A percentile compares a stretch with the other conserved stretches of the same genome.
These are phyloP conservation scores for Cyathus striatus DNA, from an alignment of 768 basidiomycete genomes.

Conservation along the genomic window DNA sequence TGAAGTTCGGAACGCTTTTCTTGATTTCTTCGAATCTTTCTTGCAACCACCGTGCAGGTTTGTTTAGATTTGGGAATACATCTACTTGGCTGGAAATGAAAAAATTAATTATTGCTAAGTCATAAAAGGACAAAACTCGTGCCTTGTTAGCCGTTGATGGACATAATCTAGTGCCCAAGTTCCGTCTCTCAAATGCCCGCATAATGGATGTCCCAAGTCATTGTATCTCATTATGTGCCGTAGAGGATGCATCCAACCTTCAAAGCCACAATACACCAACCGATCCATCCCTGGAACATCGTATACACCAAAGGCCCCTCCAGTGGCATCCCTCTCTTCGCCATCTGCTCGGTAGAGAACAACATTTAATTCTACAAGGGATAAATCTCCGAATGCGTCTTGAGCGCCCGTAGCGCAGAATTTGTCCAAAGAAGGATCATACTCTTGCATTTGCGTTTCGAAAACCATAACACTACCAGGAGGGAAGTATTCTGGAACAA, in stretches of 20 bases:
- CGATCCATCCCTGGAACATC: conserved; percentile 70
- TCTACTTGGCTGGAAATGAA: conserved; percentile 49
- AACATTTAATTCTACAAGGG: conserved; percentile 86
- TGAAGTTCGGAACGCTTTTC: conserved; percentile 68
- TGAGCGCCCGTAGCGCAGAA: conserved; percentile 70
- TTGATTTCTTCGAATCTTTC: conserved; percentile 85
- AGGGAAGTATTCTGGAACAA: conserved; percentile 87
- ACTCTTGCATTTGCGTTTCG: conserved; percentile 74
- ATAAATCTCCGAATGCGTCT: conserved; percentile 66
- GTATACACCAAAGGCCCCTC: conserved; percentile 77
- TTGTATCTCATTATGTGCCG: conserved; percentile 82
- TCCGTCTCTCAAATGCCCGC: conserved; percentile 81
- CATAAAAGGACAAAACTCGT: background rate
- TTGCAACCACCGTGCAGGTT: conserved; percentile 79
- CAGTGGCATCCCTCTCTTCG: conserved; percentile 89
- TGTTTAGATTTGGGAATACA: conserved; percentile 60
- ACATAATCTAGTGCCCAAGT: conserved; percentile 93
- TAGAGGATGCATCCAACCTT: conserved; percentile 95
- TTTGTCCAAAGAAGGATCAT: conserved; percentile 65
- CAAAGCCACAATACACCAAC: conserved; percentile 87
- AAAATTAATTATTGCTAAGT: background rate
- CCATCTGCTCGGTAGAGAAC: conserved; percentile 82
- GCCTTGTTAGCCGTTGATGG: conserved; percentile 47
- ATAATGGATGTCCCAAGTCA: conserved; percentile 90
- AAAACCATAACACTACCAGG: conserved; percentile 95